These are phyloP conservation scores for Biscogniauxia marginata DNA, from an alignment of 2,329 filamentous ascomycete species.

Conservation along the genomic window DNA sequence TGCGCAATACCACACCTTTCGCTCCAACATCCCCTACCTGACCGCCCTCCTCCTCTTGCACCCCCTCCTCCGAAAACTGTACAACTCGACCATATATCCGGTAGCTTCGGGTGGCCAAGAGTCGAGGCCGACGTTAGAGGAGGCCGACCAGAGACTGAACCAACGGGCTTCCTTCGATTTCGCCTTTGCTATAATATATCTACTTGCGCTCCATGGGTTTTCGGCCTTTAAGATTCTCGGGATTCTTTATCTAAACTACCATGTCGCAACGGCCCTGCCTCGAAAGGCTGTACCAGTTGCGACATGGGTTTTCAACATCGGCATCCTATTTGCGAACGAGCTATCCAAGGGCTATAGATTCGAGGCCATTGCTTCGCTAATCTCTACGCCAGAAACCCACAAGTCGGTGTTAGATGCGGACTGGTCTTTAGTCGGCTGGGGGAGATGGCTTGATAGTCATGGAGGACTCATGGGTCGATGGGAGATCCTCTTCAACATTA, in stretches of 20 bases:
- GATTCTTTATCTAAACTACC: conserved; percentile 81
- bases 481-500: conserved; percentile 98
- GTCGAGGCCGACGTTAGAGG: conserved; percentile 35
- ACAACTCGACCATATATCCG: conserved; percentile 56
- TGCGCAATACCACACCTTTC: conserved; percentile 80
- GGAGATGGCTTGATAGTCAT: conserved; percentile 71
- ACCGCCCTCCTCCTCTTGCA: conserved; percentile 72
- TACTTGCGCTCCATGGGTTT: conserved; percentile 78
- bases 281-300: conserved; percentile 67
- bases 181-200: conserved; percentile 75
- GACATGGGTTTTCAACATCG: conserved; percentile 90
- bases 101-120: conserved; percentile 28
- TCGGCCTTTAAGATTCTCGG: conserved; percentile 78
- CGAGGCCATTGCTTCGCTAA: conserved; percentile 55
- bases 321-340: conserved; percentile 86
- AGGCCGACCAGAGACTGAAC: conserved; percentile 58
- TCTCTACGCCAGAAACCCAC: conserved; percentile 38
- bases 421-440: conserved; percentile 56
- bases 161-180: conserved; percentile 81
- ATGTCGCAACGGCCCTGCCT: conserved; percentile 70
- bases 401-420: conserved; percentile 39
- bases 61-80: conserved; percentile 71
- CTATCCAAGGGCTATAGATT: conserved; percentile 75
- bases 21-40: conserved; percentile 82
- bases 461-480: conserved; percentile 85